Evolutionary conservation across 805 yeast species (phyloP).

Genomic region (Candida golubevii): DNA sequence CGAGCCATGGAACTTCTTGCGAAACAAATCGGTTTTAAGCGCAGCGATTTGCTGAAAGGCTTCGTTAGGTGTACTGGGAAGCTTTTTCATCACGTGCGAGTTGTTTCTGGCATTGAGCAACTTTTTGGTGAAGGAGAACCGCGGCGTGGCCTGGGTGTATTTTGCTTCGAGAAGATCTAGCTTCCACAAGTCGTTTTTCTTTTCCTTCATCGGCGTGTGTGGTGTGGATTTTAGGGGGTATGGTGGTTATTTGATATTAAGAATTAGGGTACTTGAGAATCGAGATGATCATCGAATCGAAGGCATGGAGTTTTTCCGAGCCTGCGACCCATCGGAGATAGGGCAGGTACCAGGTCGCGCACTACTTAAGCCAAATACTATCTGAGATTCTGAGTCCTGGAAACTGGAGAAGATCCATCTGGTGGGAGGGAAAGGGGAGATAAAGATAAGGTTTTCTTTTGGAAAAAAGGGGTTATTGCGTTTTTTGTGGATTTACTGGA

Average conservation of each 20-base stretch:
- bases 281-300: constrained; percentile 8
- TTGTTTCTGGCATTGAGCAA: constrained; percentile 43
- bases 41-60: constrained; percentile 43
- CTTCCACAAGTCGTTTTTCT: constrained; percentile 44
- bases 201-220: constrained; percentile 21
- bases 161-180: constrained; percentile 54
- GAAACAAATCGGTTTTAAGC: constrained; percentile 43
- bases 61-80: constrained; percentile 38
- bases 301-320: not conserved
- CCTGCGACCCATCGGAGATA: not conserved
- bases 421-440: too few relatives aligned
- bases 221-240: not conserved
- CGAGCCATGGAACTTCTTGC: constrained; percentile 47
- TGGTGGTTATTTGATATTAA: not conserved
- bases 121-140: constrained; percentile 48
- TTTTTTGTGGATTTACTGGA: too few relatives aligned
- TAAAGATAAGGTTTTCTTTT: too few relatives aligned
- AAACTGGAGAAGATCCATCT: too few relatives aligned
- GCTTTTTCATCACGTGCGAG: constrained; percentile 36
- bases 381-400: too few relatives aligned
- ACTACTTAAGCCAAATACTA: too few relatives aligned
- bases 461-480: too few relatives aligned
- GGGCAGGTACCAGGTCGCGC: too few relatives aligned
- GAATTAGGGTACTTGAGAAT: not conserved
- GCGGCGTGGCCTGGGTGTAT: constrained; percentile 38